Conservation (phyloP, 2,329 filamentous ascomycete genomes). For the Bipolaris gigantea region DNA sequence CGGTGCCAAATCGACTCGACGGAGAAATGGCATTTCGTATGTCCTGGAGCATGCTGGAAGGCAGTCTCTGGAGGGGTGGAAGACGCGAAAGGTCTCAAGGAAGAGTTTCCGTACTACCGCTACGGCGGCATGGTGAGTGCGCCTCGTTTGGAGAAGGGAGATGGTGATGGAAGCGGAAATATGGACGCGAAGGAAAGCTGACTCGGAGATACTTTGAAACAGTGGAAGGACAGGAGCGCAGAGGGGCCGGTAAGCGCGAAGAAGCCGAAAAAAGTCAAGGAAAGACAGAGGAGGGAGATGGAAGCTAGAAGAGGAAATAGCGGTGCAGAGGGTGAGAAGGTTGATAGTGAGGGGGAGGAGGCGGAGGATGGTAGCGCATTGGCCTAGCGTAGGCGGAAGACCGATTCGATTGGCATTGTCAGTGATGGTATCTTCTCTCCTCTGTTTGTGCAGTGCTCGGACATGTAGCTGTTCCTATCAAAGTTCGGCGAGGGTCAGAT, state of each 20-base stretch:
- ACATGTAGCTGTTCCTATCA: background rate
- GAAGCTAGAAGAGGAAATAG: background rate
- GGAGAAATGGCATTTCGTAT: constrained; percentile 49
- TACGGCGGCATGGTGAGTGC: constrained; percentile 39
- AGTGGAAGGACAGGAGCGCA: constrained; percentile 49
- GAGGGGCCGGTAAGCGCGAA: constrained; percentile 47
- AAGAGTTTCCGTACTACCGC: constrained; percentile 22
- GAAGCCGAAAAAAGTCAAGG: constrained; percentile 47
- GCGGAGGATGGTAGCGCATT: background rate
- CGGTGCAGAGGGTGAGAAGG: background rate
- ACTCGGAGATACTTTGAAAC: constrained; percentile 5
- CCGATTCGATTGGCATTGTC: no score
- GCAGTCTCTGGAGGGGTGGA: constrained; percentile 49
- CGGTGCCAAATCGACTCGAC: constrained; percentile 50
- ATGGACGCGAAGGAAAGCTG: background rate
- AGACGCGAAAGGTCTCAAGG: constrained; percentile 38
- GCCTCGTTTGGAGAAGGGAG: background rate
- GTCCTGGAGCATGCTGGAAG: constrained; percentile 49
- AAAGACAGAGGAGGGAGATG: constrained; percentile 30
- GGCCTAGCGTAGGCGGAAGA: background rate
- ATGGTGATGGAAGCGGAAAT: background rate
- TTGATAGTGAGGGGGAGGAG: no score
- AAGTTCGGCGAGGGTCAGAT: background rate
- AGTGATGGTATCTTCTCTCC: background rate
- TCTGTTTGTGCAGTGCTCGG: background rate